phyloP scores from a whole-genome alignment of 2,329 filamentous ascomycete species.

The Cladophialophora chaetospira region DNA sequence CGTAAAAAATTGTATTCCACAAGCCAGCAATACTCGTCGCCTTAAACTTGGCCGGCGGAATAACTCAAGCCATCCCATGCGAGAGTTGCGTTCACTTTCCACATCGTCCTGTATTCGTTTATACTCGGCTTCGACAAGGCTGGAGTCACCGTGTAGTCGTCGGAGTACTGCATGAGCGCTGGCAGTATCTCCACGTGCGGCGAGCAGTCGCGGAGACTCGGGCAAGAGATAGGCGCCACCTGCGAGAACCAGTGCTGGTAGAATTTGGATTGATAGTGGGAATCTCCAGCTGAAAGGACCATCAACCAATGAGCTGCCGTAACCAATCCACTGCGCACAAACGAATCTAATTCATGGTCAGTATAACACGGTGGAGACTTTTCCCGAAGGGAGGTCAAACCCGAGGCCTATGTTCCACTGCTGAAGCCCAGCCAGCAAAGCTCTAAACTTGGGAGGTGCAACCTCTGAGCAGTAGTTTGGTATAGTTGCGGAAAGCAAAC shows the following conservation, averaged over 20 bases:
- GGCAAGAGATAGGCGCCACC: slow-evolving; percentile 40
- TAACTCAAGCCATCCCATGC: slow-evolving; percentile 42
- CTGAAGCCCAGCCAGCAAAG: slow-evolving; percentile 44
- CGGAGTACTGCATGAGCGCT: slow-evolving; percentile 40
- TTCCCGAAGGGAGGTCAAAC: slow-evolving; percentile 27
- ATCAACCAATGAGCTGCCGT: slow-evolving; percentile 37
- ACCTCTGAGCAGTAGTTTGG: slow-evolving; percentile 52
- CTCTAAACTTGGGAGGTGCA: slow-evolving; percentile 43
- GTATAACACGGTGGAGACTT: neutral
- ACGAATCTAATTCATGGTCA: slow-evolving; percentile 28
- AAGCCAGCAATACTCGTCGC: slow-evolving; percentile 50
- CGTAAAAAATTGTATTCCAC: slow-evolving; percentile 53
- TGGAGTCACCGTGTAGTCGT: slow-evolving; percentile 38
- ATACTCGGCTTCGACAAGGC: slow-evolving; percentile 46
- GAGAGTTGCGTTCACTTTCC: slow-evolving; percentile 41
- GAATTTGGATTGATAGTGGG: slow-evolving; percentile 39
- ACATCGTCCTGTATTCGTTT: slow-evolving; percentile 46
- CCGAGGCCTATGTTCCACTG: slow-evolving; percentile 52
- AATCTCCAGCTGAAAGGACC: slow-evolving; percentile 40
- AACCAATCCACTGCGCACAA: slow-evolving; percentile 41
- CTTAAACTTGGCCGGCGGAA: slow-evolving; percentile 49
- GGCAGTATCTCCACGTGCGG: slow-evolving; percentile 43
- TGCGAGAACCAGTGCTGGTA: slow-evolving; percentile 45
- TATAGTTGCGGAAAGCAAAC: slow-evolving; percentile 50
- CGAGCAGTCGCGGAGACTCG: slow-evolving; percentile 37